These are phyloP conservation scores for Nectriaceae sp. DNA, from an alignment of 2,329 filamentous ascomycete genomes.

Conservation along the genomic window DNA sequence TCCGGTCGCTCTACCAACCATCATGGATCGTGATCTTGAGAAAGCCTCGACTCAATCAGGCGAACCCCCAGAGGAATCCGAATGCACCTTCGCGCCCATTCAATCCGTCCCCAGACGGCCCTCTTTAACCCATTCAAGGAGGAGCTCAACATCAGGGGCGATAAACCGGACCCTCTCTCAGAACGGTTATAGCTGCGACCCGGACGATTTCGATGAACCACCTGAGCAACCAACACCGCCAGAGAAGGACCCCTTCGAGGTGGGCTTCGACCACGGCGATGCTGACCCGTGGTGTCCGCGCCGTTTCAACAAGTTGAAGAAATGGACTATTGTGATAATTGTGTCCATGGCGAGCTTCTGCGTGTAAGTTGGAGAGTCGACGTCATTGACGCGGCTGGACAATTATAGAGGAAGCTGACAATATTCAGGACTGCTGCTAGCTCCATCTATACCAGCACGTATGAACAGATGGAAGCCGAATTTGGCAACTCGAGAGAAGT, in stretches of 20 bases:
- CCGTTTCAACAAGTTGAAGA: slow-evolving; percentile 64
- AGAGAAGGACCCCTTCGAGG: slow-evolving; percentile 58
- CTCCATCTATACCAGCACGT: slow-evolving; percentile 87
- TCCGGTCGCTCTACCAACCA: background rate
- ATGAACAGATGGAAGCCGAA: slow-evolving; percentile 72
- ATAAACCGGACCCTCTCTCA: slow-evolving; percentile 39
- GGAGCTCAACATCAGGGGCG: slow-evolving; percentile 4
- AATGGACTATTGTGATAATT: slow-evolving; percentile 79
- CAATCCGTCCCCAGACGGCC: slow-evolving; percentile 6
- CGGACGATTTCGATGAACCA: slow-evolving; percentile 22
- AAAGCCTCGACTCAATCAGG: slow-evolving; percentile 19
- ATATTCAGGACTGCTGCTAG: slow-evolving; percentile 73
- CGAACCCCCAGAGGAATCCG: slow-evolving; percentile 3
- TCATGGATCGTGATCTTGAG: slow-evolving; percentile 28
- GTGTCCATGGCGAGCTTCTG: slow-evolving; percentile 75
- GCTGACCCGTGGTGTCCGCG: slow-evolving; percentile 74
- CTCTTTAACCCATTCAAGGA: slow-evolving; percentile 9
- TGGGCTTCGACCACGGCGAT: slow-evolving; percentile 73
- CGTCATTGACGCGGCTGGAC: too few relatives aligned
- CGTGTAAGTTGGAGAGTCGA: slow-evolving; percentile 63
- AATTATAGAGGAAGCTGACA: too few relatives aligned
- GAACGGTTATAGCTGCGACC: slow-evolving; percentile 47
- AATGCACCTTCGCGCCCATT: slow-evolving; percentile 14
- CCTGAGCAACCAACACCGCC: background rate
- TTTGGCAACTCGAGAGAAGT: slow-evolving; percentile 72